Evolutionary conservation across 2,329 filamentous ascomycete species (phyloP).

Genomic region (Claviceps citrina): DNA sequence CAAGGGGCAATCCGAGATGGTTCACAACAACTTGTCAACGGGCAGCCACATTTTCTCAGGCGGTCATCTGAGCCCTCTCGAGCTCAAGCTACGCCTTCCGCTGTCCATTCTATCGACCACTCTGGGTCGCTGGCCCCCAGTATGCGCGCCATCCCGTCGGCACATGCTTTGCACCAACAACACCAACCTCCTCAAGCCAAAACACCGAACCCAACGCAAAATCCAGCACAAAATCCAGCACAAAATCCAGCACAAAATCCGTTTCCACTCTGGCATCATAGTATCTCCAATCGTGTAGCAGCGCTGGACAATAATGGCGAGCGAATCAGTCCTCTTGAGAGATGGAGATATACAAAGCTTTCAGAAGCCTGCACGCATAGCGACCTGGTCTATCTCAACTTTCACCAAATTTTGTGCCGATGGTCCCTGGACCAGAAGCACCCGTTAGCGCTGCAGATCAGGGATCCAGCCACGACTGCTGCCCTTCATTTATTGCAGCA

Average conservation of each 20-base stretch:
- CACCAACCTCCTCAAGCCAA: not conserved
- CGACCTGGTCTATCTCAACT: conserved; percentile 48
- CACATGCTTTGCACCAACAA: not conserved
- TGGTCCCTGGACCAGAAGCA: conserved; percentile 29
- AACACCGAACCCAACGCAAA: not conserved
- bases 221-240: not conserved
- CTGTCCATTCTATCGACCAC: not conserved
- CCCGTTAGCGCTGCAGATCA: conserved; percentile 8
- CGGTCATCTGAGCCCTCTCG: not conserved
- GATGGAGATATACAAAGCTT: conserved; percentile 38
- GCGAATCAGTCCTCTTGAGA: conserved; percentile 21
- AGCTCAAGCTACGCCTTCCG: not conserved
- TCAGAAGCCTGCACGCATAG: conserved; percentile 35
- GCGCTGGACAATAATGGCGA: not conserved
- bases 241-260: not conserved
- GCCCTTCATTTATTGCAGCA: conserved; percentile 9
- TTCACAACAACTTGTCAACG: not conserved
- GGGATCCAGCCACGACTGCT: conserved; percentile 8
- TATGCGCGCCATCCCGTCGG: not conserved
- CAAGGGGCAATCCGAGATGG: not conserved
- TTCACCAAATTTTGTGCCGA: conserved; percentile 51
- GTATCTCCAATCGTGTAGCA: not conserved
- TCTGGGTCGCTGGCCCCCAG: not conserved
- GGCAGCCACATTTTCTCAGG: not conserved
- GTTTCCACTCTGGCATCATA: not conserved